These are phyloP conservation scores for Skeletonema potamos DNA, from an alignment of 108 stramenopile species.

Conservation along the genomic window DNA sequence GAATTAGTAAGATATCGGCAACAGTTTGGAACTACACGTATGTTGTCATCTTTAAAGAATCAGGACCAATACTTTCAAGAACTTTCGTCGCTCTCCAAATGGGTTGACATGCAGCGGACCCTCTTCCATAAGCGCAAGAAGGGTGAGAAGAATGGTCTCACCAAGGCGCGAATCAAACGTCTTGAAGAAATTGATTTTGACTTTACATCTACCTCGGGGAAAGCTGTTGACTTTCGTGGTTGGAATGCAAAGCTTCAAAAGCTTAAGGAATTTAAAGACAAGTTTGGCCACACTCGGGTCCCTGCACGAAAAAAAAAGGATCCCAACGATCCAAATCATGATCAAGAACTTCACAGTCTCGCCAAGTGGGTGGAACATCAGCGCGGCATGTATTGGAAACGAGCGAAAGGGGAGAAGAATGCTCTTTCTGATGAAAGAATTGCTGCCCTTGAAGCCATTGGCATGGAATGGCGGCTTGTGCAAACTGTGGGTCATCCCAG, in stretches of 20 bases:
- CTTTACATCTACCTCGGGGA: not conserved
- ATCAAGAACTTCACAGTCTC: not conserved
- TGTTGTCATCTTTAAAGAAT: not conserved
- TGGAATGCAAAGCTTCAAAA: constrained; percentile 20
- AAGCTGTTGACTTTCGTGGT: constrained; percentile 11
- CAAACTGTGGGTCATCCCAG: not conserved
- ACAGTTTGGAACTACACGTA: constrained; percentile 12
- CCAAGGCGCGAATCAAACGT: constrained; percentile 18
- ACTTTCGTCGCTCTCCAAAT: constrained; percentile 12
- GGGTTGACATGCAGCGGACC: constrained; percentile 13
- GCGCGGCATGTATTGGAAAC: constrained; percentile 11
- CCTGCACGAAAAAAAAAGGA: not conserved
- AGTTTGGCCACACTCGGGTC: constrained; percentile 19
- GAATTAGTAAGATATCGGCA: not conserved
- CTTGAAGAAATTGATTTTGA: constrained; percentile 15
- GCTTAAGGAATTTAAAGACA: constrained; percentile 9
- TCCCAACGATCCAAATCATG: constrained; percentile 1
- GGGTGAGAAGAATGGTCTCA: constrained; percentile 14
- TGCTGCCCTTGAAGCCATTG: constrained; percentile 17
- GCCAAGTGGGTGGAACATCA: constrained; percentile 29
- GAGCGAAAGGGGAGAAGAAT: constrained; percentile 16
- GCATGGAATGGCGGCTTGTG: constrained; percentile 30
- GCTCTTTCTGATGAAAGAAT: constrained; percentile 20
- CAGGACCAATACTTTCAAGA: not conserved
- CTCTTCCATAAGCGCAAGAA: constrained; percentile 3